A percentile compares a stretch with the other conserved stretches of the same genome.
These are phyloP conservation scores for Raphanus hybrid DNA, from an alignment of 441 rosid genomes.

Conservation along the genomic window DNA sequence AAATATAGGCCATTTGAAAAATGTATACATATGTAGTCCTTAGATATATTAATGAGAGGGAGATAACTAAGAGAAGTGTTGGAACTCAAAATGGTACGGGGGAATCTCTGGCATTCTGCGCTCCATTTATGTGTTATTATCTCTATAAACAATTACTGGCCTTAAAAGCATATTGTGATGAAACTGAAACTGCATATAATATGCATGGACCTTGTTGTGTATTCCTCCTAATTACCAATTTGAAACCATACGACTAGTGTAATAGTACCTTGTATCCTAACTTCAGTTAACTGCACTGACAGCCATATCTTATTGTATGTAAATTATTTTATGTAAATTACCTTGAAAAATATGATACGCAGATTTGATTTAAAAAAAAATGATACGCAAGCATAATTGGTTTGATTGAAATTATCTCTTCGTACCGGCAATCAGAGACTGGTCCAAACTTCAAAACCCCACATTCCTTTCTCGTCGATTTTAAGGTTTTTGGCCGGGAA, in stretches of 20 bases:
- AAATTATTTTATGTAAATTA: neutral
- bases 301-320: neutral
- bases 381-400: neutral
- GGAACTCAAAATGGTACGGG: slow-evolving; percentile 45
- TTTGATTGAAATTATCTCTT: neutral
- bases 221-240: slow-evolving; percentile 7
- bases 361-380: no score
- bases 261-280: neutral
- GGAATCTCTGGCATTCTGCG: slow-evolving; percentile 42
- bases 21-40: slow-evolving; percentile 11
- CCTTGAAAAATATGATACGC: neutral
- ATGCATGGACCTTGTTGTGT: neutral
- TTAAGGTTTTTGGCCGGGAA: slow-evolving; percentile 19
- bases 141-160: neutral
- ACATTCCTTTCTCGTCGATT: slow-evolving; percentile 23
- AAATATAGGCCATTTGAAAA: neutral
- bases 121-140: slow-evolving; percentile 24
- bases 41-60: slow-evolving; percentile 28
- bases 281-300: neutral
- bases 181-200: neutral
- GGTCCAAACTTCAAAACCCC: slow-evolving; percentile 17
- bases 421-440: slow-evolving; percentile 9
- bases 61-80: slow-evolving; percentile 30
- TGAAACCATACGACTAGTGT: slow-evolving; percentile 14
- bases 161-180: slow-evolving; percentile 14